These are phyloP conservation scores for Articulospora tetracladia DNA, from an alignment of 495 filamentous ascomycete genomes.

Conservation along the genomic window DNA sequence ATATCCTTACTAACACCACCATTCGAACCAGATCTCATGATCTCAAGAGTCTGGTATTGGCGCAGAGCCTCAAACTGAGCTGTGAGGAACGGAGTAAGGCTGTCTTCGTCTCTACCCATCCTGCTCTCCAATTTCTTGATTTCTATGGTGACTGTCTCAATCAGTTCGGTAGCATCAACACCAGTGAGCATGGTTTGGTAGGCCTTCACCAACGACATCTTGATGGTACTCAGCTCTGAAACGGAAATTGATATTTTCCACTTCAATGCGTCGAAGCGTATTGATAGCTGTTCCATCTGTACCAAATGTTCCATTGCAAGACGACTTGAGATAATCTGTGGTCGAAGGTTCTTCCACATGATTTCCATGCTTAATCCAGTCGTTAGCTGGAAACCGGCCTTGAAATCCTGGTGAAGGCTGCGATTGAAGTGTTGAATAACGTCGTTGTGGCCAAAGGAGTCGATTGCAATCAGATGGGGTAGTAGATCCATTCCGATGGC, in stretches of 20 bases:
- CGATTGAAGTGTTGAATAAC: background rate
- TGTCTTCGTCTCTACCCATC: slow-evolving; percentile 34
- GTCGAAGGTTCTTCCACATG: slow-evolving; percentile 72
- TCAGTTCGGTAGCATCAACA: slow-evolving; percentile 38
- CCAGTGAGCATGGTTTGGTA: slow-evolving; percentile 44
- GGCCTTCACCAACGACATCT: slow-evolving; percentile 46
- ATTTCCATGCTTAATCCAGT: slow-evolving; percentile 82
- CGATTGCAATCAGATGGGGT: background rate
- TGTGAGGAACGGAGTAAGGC: slow-evolving; percentile 51
- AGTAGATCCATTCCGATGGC: slow-evolving; percentile 24
- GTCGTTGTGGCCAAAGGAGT: background rate
- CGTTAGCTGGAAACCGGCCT: slow-evolving; percentile 52
- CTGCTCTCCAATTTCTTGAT: slow-evolving; percentile 50
- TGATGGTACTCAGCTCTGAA: slow-evolving; percentile 39
- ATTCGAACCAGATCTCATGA: slow-evolving; percentile 19
- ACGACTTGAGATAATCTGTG: slow-evolving; percentile 39
- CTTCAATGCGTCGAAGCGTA: slow-evolving; percentile 63
- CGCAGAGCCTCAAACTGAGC: slow-evolving; percentile 63
- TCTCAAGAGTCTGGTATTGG: slow-evolving; percentile 52
- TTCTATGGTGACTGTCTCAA: slow-evolving; percentile 50
- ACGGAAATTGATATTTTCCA: slow-evolving; percentile 46
- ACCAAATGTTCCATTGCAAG: slow-evolving; percentile 46
- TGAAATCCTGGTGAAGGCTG: slow-evolving; percentile 30
- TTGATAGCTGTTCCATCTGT: slow-evolving; percentile 64
- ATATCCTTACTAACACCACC: slow-evolving; percentile 20